Evolutionary conservation across 257 asterid genomes (phyloP), one percentile per base, ranked within the genome.

Genomic region (Dorcoceras hygrometricum): DNA sequence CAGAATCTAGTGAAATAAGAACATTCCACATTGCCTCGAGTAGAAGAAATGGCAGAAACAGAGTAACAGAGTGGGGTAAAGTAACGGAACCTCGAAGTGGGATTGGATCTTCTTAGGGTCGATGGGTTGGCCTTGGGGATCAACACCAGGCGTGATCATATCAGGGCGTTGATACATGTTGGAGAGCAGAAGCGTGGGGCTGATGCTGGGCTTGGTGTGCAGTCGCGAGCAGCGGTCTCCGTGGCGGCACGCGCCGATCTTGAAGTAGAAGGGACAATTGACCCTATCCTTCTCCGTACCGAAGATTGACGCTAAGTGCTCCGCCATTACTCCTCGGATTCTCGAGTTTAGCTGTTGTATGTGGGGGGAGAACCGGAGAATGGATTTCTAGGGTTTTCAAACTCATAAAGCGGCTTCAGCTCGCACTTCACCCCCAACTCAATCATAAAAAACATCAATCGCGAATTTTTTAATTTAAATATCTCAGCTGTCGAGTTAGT

Each of bases 101-200:
- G 81, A 78, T 69, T 88, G 96, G 73, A 86, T 84, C 74, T 88
- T 83, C 62, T 82, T 81, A 8, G 96, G 96, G 75, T 88, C 96
- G 65, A 84, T 85, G 5, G 86, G 85, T 59, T 84, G 91, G 53
- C 93, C 94, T 71, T 88, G 91, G 16, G 96, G 93, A 70, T 88
- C 93, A 54, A 88, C 89, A 24, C 96, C 96, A 39, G 93, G 96
- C 20, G 96, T 88, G 71, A 88, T 88, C 96, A 86, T 86, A 57
- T 88, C 96, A 64, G 96, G 96, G 69, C 96, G 87, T 75, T 88
- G 96, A 68, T 88, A 88, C 93, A 88, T 88, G 77, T 88, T 88
- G 54, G 96, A 88, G 4, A 88, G 81, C 29, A 88, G 71, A 3
- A 88, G 72, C 0, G 96, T 88, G 20, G 96, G 96, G 73, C 96